phyloP scores from a whole-genome alignment of 2,329 filamentous ascomycete genomes.

The Fusarium sp. region DNA sequence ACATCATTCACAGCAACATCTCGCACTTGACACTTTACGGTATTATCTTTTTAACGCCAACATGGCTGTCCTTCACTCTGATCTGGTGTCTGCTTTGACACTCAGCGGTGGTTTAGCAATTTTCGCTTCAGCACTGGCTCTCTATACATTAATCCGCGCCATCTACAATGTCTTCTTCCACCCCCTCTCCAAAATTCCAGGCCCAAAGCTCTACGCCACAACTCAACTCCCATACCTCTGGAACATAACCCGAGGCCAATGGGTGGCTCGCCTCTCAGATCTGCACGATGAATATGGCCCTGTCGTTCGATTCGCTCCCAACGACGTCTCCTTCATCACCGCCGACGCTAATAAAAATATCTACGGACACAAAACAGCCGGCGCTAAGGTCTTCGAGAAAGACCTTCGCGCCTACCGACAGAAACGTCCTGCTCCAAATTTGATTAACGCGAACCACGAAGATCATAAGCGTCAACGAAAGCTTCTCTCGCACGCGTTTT shows the following conservation, averaged over 20 bases:
- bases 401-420: slow-evolving; percentile 7
- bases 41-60: not conserved
- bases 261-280: not conserved
- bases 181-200: slow-evolving; percentile 9
- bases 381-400: not conserved
- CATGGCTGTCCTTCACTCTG: not conserved
- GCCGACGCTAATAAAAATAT: slow-evolving; percentile 6
- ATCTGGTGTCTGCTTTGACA: not conserved
- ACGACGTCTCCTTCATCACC: slow-evolving; percentile 15
- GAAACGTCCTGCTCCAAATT: not conserved
- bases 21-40: not conserved
- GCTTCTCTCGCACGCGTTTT: slow-evolving; percentile 11
- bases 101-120: not conserved
- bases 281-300: slow-evolving; percentile 7
- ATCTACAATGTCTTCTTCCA: slow-evolving; percentile 7
- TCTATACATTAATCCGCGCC: not conserved
- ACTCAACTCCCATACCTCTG: slow-evolving; percentile 3
- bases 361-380: not conserved
- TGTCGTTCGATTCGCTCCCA: not conserved
- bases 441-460: not conserved
- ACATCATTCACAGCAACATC: not conserved
- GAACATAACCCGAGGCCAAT: not conserved
- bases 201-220: not conserved
- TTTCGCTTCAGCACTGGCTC: rapidly evolving
- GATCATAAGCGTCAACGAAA: slow-evolving; percentile 12